Evolutionary conservation across 345 rosid species (phyloP).

Genomic region (Raphanus sativus): DNA sequence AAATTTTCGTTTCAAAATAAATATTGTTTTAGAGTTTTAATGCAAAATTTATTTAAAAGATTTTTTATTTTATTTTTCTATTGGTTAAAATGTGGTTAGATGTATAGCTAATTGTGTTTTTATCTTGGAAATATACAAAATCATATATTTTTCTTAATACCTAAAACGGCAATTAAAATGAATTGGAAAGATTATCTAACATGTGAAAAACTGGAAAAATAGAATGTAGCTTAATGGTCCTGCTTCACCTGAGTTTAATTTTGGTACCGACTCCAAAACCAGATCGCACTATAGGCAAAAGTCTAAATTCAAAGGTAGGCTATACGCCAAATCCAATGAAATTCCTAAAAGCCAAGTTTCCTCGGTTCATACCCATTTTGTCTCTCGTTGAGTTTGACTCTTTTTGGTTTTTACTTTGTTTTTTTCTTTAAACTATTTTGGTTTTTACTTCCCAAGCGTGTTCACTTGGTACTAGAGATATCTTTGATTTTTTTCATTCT

Average conservation of each 20-base stretch:
- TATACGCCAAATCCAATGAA: slow-evolving; percentile 22
- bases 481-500: background rate
- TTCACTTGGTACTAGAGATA: slow-evolving; percentile 35
- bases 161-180: too few relatives aligned
- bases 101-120: too few relatives aligned
- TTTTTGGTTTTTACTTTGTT: slow-evolving; percentile 21
- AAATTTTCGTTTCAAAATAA: too few relatives aligned
- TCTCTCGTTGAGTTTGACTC: slow-evolving; percentile 39
- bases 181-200: background rate
- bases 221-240: slow-evolving; percentile 35
- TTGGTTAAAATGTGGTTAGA: too few relatives aligned
- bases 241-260: slow-evolving; percentile 33
- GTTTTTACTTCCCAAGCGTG: slow-evolving; percentile 40
- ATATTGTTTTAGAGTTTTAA: too few relatives aligned
- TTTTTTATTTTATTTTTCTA: too few relatives aligned
- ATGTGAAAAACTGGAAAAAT: slow-evolving; percentile 27
- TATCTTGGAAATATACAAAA: too few relatives aligned
- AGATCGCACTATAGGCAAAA: slow-evolving; percentile 39
- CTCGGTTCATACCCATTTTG: slow-evolving; percentile 42
- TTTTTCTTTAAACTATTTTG: background rate
- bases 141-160: too few relatives aligned
- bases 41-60: too few relatives aligned
- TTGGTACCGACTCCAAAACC: slow-evolving; percentile 38
- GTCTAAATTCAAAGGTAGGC: slow-evolving; percentile 21
- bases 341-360: slow-evolving; percentile 34